Base-by-base conservation (phyloP, 768 basidiomycete species). In the button mushroom (Agaricus bisporus) region DNA sequence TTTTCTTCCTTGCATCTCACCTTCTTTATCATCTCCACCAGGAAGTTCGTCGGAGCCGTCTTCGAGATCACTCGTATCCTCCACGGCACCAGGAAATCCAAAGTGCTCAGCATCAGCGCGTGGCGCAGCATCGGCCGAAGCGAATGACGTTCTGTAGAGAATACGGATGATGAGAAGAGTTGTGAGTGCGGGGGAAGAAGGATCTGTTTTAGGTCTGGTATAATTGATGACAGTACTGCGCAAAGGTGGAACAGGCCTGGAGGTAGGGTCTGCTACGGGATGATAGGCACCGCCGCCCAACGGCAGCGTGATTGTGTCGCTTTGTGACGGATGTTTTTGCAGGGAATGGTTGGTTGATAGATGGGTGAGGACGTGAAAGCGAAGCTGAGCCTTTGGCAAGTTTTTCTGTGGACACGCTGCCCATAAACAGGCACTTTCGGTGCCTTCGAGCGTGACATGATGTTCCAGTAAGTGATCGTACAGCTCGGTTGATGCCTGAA, bases 81-180 rank as follows among this genome's bases (percentile, higher is more conserved):
- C 87, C 36, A 90, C 72, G 18, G 90, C 50, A 0, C 87, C 91
- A 5, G 94, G 94, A 66, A 95, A 91, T 0, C 93, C 93, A 66
- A 94, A 95, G 58, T 90, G 88, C 54, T 95, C 91, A 18, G 80
- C 86, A 62, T 90, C 86, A 2, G 76, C 83, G 25, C 88, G 77
- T 29, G 88, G 88, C 0, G 78, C 79, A 42, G 69, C 73, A 58
- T 89, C 88, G 7, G 75, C 72, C 5, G 86, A 80, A 17, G 85
- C 84, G 61, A 91, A 91, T 1, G 92, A 81, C 4, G 82, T 80
- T 42, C 89, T 78, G 65, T 91, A 94, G 17, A 95, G 75, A 54
- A 92, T 83, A 8, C 94, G 87, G 44, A 95, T 78, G 56, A 90
- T 82, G 20, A 95, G 78, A 14, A 94, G 70, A 2, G 93, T 86